These are phyloP conservation scores for Apiospora marii DNA, from an alignment of 2,329 filamentous ascomycete species.

Conservation along the genomic window DNA sequence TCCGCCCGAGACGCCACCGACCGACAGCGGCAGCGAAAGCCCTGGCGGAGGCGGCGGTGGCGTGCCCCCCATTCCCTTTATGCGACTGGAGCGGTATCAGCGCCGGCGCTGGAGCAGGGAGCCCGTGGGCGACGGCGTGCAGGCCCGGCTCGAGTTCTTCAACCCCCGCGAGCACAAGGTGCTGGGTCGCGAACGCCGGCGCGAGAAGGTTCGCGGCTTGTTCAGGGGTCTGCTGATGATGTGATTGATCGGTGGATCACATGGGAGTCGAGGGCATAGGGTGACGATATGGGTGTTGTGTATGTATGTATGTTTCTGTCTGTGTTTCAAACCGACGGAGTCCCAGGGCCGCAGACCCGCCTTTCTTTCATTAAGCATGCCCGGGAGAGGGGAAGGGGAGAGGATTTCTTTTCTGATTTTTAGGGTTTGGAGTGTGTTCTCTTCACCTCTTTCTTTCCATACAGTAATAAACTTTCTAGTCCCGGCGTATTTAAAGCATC, in stretches of 20 bases:
- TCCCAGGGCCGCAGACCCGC: not conserved
- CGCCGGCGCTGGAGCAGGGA: conserved; percentile 25
- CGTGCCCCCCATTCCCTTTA: conserved; percentile 11
- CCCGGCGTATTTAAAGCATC: not conserved
- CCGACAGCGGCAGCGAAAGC: not conserved
- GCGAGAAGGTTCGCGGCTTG: conserved; percentile 17
- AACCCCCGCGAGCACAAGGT: conserved; percentile 23
- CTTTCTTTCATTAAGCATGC: not conserved
- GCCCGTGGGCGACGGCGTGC: conserved; percentile 3
- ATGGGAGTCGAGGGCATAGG: not conserved
- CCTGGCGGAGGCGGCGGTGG: not conserved
- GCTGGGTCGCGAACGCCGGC: not conserved
- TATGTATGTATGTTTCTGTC: not conserved
- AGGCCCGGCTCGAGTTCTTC: conserved; percentile 27
- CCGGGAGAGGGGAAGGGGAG: not conserved
- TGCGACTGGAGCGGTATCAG: conserved; percentile 23
- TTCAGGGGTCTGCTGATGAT: conserved; percentile 21
- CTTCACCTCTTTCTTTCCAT: not conserved
- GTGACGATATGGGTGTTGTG: not conserved
- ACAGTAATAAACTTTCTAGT: not conserved
- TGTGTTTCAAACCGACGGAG: not conserved
- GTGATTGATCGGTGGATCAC: not conserved
- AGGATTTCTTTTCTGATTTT: not conserved
- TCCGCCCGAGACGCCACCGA: not conserved
- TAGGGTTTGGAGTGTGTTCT: not conserved